Percentiles rank a stretch among this genome's conserved stretches.
Evolutionary conservation across 768 basidiomycete species (phyloP).

Genomic region (Trametes cingulata): DNA sequence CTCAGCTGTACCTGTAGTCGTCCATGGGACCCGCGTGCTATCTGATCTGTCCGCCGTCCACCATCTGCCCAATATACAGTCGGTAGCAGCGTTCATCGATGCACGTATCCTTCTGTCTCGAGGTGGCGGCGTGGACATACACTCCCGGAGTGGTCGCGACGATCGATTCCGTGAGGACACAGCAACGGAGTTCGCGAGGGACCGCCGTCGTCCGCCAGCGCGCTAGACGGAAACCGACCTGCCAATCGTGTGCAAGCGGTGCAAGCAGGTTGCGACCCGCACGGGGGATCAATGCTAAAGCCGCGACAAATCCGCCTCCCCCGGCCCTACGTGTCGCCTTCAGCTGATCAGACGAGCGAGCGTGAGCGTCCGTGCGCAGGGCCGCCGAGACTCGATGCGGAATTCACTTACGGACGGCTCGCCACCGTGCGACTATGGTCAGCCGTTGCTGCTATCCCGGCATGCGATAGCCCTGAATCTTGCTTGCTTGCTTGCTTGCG

Average conservation of each 20-base stretch:
- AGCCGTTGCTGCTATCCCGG: neutral
- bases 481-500: neutral
- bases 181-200: neutral
- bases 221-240: too few relatives aligned
- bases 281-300: neutral
- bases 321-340: neutral
- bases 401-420: neutral
- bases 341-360: neutral
- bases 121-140: too few relatives aligned
- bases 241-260: neutral
- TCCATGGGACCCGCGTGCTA: conserved; percentile 5
- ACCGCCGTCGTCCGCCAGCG: neutral
- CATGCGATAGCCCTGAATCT: neutral
- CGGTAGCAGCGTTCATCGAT: too few relatives aligned
- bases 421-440: neutral
- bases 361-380: neutral
- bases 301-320: neutral
- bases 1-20: neutral
- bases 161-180: neutral
- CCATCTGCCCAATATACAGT: neutral
- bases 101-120: too few relatives aligned
- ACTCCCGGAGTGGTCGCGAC: neutral
- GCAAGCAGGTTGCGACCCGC: neutral
- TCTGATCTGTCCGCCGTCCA: neutral
- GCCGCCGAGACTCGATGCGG: too few relatives aligned